Conservation (phyloP, 2,329 filamentous ascomycete species). For the Calonectria naviculata region DNA sequence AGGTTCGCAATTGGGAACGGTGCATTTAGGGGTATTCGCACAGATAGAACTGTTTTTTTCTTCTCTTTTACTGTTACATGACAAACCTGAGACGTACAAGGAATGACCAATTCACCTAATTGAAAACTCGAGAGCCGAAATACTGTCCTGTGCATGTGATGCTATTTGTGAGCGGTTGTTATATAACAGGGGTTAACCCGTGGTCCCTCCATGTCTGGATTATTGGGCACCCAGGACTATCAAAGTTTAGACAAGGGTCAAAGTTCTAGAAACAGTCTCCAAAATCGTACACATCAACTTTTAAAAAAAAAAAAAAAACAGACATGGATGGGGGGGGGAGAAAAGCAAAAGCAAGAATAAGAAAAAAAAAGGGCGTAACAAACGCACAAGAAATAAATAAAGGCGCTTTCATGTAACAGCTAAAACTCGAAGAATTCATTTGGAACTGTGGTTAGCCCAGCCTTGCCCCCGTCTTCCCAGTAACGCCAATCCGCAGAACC, state of each 20-base stretch:
- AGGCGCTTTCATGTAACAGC: slow-evolving; percentile 36
- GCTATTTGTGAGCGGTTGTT: background rate
- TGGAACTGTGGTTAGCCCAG: slow-evolving; percentile 31
- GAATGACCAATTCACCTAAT: slow-evolving; percentile 14
- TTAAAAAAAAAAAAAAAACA: background rate
- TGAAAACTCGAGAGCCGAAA: too few species aligned
- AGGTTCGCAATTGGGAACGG: slow-evolving; percentile 1
- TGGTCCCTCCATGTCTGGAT: background rate
- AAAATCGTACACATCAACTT: background rate
- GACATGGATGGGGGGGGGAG: background rate
- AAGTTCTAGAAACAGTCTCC: background rate
- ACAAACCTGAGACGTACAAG: slow-evolving; percentile 7
- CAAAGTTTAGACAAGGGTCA: background rate
- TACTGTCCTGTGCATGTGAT: too few species aligned
- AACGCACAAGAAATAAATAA: slow-evolving; percentile 8
- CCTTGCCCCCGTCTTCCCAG: slow-evolving; percentile 30
- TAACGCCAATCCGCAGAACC: slow-evolving; percentile 40
- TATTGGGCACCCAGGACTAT: background rate
- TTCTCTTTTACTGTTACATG: too few species aligned
- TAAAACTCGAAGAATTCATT: slow-evolving; percentile 33
- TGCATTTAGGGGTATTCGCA: slow-evolving; percentile 6
- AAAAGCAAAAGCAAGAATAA: too few species aligned
- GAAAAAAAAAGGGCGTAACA: background rate
- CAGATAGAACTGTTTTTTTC: slow-evolving; percentile 14
- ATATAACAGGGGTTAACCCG: background rate